Evolutionary conservation across 768 basidiomycete genomes (phyloP).

Genomic region (Kwoniella mangroviensis): DNA sequence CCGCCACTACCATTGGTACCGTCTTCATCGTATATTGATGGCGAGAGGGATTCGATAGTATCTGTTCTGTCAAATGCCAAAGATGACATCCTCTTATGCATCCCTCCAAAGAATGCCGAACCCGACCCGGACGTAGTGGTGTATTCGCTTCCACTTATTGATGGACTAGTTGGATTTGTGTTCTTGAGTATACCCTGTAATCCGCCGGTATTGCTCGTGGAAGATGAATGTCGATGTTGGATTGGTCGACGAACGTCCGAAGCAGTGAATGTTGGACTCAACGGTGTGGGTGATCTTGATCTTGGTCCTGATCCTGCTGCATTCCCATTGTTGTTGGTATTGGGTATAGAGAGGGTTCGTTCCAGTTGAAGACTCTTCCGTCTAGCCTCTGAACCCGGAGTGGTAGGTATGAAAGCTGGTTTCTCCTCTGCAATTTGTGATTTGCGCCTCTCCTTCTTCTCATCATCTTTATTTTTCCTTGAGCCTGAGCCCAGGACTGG

Average conservation of each 20-base stretch:
- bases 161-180: conserved; percentile 13
- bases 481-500: conserved; percentile 20
- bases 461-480: not conserved
- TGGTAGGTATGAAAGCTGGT: conserved; percentile 17
- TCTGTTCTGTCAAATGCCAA: conserved; percentile 36
- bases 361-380: not conserved
- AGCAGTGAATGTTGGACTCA: not conserved
- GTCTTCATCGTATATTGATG: not conserved
- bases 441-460: conserved; percentile 15
- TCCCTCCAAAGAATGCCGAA: conserved; percentile 20
- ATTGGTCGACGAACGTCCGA: not conserved
- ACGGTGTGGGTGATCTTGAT: not conserved
- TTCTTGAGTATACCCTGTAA: conserved; percentile 20
- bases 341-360: conserved; percentile 5
- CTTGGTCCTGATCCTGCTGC: not conserved
- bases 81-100: conserved; percentile 29
- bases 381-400: not conserved
- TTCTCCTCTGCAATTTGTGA: conserved; percentile 2
- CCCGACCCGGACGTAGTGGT: conserved; percentile 20
- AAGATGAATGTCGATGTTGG: conserved; percentile 7
- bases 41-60: conserved; percentile 25
- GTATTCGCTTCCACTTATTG: conserved; percentile 22
- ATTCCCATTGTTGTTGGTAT: not conserved
- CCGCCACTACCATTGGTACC: not conserved
- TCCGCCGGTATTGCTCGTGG: not conserved